Evolutionary conservation across 1,284 basidiomycete genomes (phyloP), one percentile per base, ranked within the genome.

Genomic region (Cutaneotrichosporon dermatis): DNA sequence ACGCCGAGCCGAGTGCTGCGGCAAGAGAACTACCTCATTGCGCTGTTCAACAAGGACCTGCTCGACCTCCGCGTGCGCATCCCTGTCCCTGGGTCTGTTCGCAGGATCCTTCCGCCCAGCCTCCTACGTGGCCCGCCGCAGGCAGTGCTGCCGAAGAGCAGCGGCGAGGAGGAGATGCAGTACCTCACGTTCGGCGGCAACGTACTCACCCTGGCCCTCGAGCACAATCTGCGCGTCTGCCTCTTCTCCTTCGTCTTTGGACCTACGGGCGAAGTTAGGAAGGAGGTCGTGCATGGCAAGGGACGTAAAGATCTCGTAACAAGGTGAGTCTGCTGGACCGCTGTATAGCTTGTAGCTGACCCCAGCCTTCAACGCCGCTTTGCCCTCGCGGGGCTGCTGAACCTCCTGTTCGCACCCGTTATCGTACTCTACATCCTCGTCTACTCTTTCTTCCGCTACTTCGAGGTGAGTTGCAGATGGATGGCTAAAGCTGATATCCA

Each of bases 371-470:
- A 83, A 64, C 83, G 89, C 58, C 85, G 96, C 0, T 90, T 99
- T 74, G 86, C 95, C 61, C 95, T 99, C 76, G 95, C 98, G 89
- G 95, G 92, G 13, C 85, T 95, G 54, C 77, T 98, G 60, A 99
- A 99, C 69, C 90, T 90, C 2, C 84, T 95, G 12, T 93, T 98
- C 70, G 92, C 91, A 1, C 96, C 96, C 0, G 95, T 98, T 79
- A 98, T 99, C 69, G 90, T 99, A 40, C 80, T 94, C n/a, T 99
- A 98, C 77, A 84, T 97, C 48, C 78, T 97, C 48, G 88, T 97
- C 85, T 99, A 96, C 76, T 98, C 93, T 1, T 99, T 99, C 83
- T 99, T 99, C 82, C 90, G 94, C 12, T 99, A 99, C 77, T 99
- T 99, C 68, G 95, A 98, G 82, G 92, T 91, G 54, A 57, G 84